Base-by-base conservation (phyloP, 495 filamentous ascomycete genomes). In the Neurospora tetraspora region DNA sequence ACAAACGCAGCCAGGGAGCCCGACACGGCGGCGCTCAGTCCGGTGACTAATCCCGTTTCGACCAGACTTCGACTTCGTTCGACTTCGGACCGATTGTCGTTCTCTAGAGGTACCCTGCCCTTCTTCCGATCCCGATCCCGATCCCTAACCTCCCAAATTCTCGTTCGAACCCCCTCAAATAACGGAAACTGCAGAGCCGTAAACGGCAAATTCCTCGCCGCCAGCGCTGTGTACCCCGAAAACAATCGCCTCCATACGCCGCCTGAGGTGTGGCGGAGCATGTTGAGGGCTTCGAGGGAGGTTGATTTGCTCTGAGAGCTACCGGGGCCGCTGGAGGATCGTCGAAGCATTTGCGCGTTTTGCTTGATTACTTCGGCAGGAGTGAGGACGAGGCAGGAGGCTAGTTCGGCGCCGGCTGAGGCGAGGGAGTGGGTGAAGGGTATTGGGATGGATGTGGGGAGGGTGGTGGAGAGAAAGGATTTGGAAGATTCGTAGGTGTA, bases 361-460 rank as follows among this genome's bases (percentile, higher is more conserved):
- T 97, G 94, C 82, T 98, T 98, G 43, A 97, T 85, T 10, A 97
- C 93, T 79, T 98, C 94, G 43, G 94, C 92, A 0, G 94, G 94
- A 1, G 94, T 95, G 47, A 97, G 87, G 69, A 98, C 91, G 37
- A 91, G 82, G 78, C 94, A 97, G 6, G 93, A 93, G 4, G 93
- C 91, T 71, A 92, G 86, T 78, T 97, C 94, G 1, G 88, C 94
- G 34, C 86, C 80, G 6, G 88, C 89, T 16, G 93, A 96, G 36
- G 94, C 91, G 39, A 89, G 77, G 53, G 89, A 85, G 76, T 96
- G 90, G 70, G 92, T 85, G 12, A 91, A 61, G 0, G 93, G 89
- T 61, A 83, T 82, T 9, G 92, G 91, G 12, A 92, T 79, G 34
- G 80, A 79, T 34, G 79, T 72, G 14, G 76, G 82, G 1, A 79